Conservation (phyloP, 495 filamentous ascomycete genomes). For the Xylaria curta region DNA sequence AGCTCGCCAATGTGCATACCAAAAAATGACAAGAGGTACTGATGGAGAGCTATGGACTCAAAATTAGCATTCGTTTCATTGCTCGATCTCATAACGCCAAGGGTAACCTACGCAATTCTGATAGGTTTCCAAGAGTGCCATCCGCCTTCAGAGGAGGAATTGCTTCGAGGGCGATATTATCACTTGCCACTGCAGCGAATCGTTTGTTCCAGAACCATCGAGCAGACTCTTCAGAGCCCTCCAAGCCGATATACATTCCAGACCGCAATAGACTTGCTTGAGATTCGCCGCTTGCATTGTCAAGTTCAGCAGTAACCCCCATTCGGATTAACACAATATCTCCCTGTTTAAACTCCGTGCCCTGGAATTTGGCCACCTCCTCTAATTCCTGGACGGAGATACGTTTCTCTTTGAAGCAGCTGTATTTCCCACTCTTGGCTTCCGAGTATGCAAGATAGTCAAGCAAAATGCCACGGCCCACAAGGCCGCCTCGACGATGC, state of each 20-base stretch:
- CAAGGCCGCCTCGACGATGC: neutral
- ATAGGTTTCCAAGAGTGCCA: neutral
- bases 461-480: slow-evolving; percentile 4
- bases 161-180: slow-evolving; percentile 4
- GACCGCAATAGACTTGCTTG: neutral
- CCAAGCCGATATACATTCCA: neutral
- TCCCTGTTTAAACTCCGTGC: slow-evolving; percentile 1
- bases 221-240: neutral
- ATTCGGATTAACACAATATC: slow-evolving; percentile 2
- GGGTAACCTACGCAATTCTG: neutral
- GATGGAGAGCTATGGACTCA: neutral
- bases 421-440: neutral
- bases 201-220: slow-evolving; percentile 12
- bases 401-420: neutral
- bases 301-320: neutral
- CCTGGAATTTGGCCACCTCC: neutral
- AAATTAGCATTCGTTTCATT: neutral
- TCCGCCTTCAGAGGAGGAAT: neutral
- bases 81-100: neutral
- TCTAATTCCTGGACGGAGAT: neutral
- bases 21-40: neutral
- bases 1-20: slow-evolving; percentile 9
- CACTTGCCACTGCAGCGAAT: neutral
- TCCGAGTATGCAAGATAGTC: slow-evolving; percentile 10
- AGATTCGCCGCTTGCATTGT: neutral